Conservation (phyloP, 116 monocot genomes). For the Iris pallida region DNA sequence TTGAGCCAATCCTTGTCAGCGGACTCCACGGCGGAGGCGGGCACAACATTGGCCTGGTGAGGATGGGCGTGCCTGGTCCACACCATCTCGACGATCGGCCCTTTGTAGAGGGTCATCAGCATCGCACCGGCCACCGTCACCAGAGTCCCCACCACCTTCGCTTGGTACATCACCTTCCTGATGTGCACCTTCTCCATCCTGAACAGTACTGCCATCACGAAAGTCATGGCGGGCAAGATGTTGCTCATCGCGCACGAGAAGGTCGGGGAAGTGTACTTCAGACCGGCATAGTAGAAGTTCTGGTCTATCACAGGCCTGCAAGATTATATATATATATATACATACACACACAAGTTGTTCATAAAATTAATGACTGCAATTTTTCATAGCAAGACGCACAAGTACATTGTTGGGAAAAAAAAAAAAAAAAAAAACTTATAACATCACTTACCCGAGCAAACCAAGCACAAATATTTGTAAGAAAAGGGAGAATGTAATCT, state of each 20-base stretch:
- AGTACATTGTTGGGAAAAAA: neutral
- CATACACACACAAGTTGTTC: too few relatives aligned
- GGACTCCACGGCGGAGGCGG: slow-evolving; percentile 1
- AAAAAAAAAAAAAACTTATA: neutral
- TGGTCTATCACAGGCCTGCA: slow-evolving; percentile 84
- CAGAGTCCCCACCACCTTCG: slow-evolving; percentile 73
- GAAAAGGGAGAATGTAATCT: slow-evolving; percentile 63
- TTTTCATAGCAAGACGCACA: too few relatives aligned
- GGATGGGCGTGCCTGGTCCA: slow-evolving; percentile 37
- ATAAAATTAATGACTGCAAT: neutral
- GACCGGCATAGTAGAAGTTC: slow-evolving; percentile 83
- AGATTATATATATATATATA: too few relatives aligned
- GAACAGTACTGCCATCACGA: slow-evolving; percentile 72
- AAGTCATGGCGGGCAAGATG: slow-evolving; percentile 96
- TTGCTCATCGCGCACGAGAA: slow-evolving; percentile 97
- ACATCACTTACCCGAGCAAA: slow-evolving; percentile 62
- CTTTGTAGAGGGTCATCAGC: slow-evolving; percentile 94
- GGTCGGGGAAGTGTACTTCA: slow-evolving; percentile 89
- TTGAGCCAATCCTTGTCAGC: slow-evolving; percentile 51
- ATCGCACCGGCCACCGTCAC: slow-evolving; percentile 86
- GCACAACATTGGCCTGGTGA: neutral
- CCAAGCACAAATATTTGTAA: slow-evolving; percentile 69
- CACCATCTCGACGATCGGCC: slow-evolving; percentile 58
- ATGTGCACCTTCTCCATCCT: slow-evolving; percentile 86
- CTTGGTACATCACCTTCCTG: slow-evolving; percentile 66